Evolutionary conservation across 371 early-diverging fungal genomes (phyloP).

Genomic region (Mucor velutinosus): DNA sequence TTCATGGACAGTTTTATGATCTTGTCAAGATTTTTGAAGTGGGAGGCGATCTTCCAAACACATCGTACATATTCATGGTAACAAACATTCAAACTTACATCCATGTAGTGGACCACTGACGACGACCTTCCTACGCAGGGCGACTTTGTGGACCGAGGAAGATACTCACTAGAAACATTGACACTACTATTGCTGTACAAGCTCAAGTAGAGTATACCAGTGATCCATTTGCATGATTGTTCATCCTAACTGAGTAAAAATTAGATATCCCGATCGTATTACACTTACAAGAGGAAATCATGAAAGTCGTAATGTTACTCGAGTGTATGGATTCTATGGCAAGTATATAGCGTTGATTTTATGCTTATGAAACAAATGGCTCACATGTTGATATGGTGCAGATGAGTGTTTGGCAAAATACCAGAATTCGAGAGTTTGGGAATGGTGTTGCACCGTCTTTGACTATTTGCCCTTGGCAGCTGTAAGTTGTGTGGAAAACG

Average conservation of each 20-base stretch:
- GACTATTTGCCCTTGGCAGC: conserved; percentile 98
- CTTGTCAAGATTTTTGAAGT: conserved; percentile 96
- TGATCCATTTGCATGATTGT: background rate
- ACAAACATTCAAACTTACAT: background rate
- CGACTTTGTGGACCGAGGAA: conserved; percentile 99
- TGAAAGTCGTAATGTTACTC: conserved; percentile 97
- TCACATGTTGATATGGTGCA: conserved; percentile 1
- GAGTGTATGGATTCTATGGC: conserved; percentile 99
- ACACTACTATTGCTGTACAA: conserved; percentile 93
- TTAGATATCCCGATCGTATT: conserved; percentile 93
- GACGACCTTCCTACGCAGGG: conserved; percentile 53
- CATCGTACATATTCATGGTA: conserved; percentile 98
- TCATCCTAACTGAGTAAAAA: background rate
- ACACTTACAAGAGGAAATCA: conserved; percentile 98
- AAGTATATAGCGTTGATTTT: conserved; percentile 6
- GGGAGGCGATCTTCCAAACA: conserved; percentile 95
- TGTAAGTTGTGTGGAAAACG: conserved; percentile 44
- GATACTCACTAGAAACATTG: conserved; percentile 97
- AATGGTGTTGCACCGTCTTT: conserved; percentile 98
- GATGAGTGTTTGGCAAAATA: conserved; percentile 91
- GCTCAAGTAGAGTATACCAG: conserved; percentile 61
- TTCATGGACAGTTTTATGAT: conserved; percentile 99
- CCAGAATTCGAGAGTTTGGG: conserved; percentile 98
- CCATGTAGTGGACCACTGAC: background rate
- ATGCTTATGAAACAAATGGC: background rate